These are phyloP conservation scores for Starmerella floricola DNA, from an alignment of 805 yeast species.

Conservation along the genomic window DNA sequence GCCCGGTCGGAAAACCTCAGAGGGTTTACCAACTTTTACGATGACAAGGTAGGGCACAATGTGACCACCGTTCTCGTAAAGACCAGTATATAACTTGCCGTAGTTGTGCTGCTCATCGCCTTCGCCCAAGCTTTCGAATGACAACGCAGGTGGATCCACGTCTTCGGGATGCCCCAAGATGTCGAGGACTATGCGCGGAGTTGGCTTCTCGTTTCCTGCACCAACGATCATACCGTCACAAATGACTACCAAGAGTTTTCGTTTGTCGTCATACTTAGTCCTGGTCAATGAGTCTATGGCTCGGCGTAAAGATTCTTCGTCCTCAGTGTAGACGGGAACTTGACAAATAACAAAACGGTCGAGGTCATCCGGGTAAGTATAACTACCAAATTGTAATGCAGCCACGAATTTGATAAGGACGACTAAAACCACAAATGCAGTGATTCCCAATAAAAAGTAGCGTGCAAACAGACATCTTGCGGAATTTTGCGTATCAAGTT, in stretches of 20 bases:
- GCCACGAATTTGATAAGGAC: constrained; percentile 32
- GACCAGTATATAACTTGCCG: constrained; percentile 50
- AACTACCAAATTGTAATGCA: constrained; percentile 32
- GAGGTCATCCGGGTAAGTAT: constrained; percentile 30
- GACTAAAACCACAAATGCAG: constrained; percentile 30
- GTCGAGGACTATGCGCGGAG: constrained; percentile 46
- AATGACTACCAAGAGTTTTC: constrained; percentile 43
- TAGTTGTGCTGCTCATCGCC: constrained; percentile 51
- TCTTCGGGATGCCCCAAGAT: constrained; percentile 43
- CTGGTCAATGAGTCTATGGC: constrained; percentile 50
- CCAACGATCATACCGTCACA: constrained; percentile 56
- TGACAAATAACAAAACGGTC: constrained; percentile 34
- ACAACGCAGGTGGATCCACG: constrained; percentile 41
- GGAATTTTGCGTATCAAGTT: constrained; percentile 32
- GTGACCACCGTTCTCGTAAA: constrained; percentile 45
- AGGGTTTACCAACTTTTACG: constrained; percentile 51
- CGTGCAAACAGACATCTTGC: constrained; percentile 32
- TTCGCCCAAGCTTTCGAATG: constrained; percentile 48
- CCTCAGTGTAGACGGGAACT: constrained; percentile 53
- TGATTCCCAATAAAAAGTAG: constrained; percentile 33
- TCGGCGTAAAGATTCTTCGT: constrained; percentile 41
- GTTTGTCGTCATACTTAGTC: constrained; percentile 46
- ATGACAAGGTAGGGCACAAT: constrained; percentile 45
- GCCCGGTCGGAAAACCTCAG: constrained; percentile 46
- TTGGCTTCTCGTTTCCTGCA: constrained; percentile 45